Evolutionary conservation across 441 rosid genomes (phyloP), one percentile per base, ranked within the genome.

Genomic region (Cnidoscolus chayamansa): DNA sequence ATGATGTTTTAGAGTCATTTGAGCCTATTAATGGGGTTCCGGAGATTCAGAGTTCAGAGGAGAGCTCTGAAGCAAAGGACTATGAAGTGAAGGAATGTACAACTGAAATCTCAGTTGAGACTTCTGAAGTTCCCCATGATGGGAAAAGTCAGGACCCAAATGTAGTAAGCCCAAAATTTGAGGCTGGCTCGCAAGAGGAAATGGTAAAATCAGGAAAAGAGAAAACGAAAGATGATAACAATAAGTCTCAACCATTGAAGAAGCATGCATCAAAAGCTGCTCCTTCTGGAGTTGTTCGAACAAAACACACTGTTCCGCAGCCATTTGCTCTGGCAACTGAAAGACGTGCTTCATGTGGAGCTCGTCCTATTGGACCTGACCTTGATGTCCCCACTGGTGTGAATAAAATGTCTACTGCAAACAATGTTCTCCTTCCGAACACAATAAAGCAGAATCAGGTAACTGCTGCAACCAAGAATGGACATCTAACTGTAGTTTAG

Each of bases 251-350:
- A 30, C 48, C 78, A 64, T 72, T 72, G 20, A 48, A 62, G 63
- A 89, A 86, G 74, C 81, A 74, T 72, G 87, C 70, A 71, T 81
- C 88, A 48, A 92, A 84, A 80, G 63, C 73, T 57, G 78, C 80
- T 16, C 56, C 72, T 58, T 74, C 79, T 15, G 84, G 77, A 77
- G 75, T 72, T 79, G 80, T 77, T 69, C 87, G 86, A 82, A 79
- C 80, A 63, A 94, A 86, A 74, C 90, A 73, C 83, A 95, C 98
- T 0, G 89, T 95, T 85, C 98, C 99, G 13, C 94, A 85, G 67
- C 99, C 97, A 55, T 95, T 95, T 84, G 82, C 94, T 62, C 82
- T 95, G 30, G 99, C 94, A 67, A 93, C 99, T 70, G 96, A 85
- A 80, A 91, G 83, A 81, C 97, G 96, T 79, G 98, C 98, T 75